phyloP scores from a whole-genome alignment of 2,329 filamentous ascomycete genomes.

The Alternaria burnsii region DNA sequence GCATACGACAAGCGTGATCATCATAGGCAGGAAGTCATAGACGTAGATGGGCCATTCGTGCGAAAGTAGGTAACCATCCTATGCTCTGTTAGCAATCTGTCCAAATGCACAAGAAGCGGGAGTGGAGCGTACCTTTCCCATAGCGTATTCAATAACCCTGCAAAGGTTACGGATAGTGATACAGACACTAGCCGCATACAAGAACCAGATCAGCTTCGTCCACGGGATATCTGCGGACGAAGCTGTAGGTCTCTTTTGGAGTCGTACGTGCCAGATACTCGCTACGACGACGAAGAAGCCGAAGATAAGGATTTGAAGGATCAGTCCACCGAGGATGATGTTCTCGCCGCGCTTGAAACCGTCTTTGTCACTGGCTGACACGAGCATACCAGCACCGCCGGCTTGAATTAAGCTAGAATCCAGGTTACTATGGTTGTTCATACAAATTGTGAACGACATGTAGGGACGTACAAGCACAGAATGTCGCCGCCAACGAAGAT shows the following conservation, averaged over 20 bases:
- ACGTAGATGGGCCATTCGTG: constrained; percentile 41
- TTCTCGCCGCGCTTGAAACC: constrained; percentile 55
- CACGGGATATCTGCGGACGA: constrained; percentile 39
- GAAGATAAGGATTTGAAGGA: constrained; percentile 67
- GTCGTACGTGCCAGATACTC: constrained; percentile 59
- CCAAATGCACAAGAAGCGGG: not conserved
- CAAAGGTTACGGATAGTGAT: constrained; percentile 60
- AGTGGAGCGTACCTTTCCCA: constrained; percentile 32
- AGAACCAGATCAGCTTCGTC: constrained; percentile 45
- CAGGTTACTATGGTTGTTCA: not conserved
- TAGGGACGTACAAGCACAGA: constrained; percentile 55
- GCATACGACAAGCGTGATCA: constrained; percentile 32
- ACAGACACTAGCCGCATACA: constrained; percentile 52
- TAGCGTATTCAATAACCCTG: constrained; percentile 58
- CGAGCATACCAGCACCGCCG: constrained; percentile 57
- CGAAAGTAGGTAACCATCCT: constrained; percentile 37
- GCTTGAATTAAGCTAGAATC: constrained; percentile 54
- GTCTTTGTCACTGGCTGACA: constrained; percentile 32
- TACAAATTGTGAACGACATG: not conserved
- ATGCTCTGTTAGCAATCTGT: constrained; percentile 8
- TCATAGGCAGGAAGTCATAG: constrained; percentile 42
- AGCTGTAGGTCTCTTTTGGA: constrained; percentile 46
- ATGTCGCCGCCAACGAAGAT: constrained; percentile 66
- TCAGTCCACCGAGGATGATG: constrained; percentile 65
- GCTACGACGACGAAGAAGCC: constrained; percentile 63